Evolutionary conservation across 2,329 filamentous ascomycete species (phyloP).

Genomic region (Chalara sp.): DNA sequence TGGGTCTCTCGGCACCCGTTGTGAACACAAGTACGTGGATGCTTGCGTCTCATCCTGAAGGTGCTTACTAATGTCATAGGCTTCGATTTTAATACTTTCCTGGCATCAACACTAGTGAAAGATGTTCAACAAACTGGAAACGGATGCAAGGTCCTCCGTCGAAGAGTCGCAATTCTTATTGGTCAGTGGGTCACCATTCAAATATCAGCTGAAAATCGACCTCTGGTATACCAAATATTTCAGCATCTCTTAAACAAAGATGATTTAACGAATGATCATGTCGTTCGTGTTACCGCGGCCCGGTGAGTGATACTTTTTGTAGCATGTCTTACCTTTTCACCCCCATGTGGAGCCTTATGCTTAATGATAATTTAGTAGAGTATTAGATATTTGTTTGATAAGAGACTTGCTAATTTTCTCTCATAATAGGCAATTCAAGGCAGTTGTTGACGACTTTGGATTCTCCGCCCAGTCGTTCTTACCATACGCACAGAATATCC

Average conservation of each 20-base stretch:
- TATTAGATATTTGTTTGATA: no score
- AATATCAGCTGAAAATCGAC: slow-evolving; percentile 58
- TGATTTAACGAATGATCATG: slow-evolving; percentile 78
- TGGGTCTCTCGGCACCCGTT: slow-evolving; percentile 77
- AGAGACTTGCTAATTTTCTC: no score
- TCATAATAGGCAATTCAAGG: slow-evolving; percentile 54
- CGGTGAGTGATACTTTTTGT: slow-evolving; percentile 30
- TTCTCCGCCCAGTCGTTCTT: slow-evolving; percentile 70
- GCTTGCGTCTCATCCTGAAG: not conserved
- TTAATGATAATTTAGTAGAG: no score
- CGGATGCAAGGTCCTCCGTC: slow-evolving; percentile 73
- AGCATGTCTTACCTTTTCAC: no score
- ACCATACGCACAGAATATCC: slow-evolving; percentile 67
- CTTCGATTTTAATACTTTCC: slow-evolving; percentile 78
- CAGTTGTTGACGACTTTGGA: slow-evolving; percentile 76
- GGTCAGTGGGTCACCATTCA: slow-evolving; percentile 85
- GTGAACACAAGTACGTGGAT: slow-evolving; percentile 48
- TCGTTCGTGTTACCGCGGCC: slow-evolving; percentile 86
- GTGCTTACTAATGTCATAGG: not conserved
- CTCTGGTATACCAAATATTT: slow-evolving; percentile 81
- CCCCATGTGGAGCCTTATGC: no score
- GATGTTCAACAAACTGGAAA: slow-evolving; percentile 64
- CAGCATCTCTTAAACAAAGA: slow-evolving; percentile 73
- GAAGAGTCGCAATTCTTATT: slow-evolving; percentile 81
- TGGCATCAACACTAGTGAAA: slow-evolving; percentile 66